Evolutionary conservation across 305 asterid genomes (phyloP).

Genomic region (Fraxinus latifolia): DNA sequence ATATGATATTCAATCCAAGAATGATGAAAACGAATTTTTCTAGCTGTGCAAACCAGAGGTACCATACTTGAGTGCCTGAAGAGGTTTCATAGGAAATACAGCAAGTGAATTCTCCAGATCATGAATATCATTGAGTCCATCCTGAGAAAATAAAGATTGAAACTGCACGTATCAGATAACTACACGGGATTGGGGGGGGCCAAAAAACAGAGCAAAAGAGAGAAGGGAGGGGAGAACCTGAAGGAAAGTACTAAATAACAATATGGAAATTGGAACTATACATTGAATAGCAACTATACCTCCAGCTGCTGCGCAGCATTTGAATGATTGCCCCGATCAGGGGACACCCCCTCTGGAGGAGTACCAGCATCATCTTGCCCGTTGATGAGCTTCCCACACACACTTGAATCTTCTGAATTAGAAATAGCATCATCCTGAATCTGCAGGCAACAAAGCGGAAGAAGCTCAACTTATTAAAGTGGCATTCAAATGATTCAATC

Average conservation of each 20-base stretch:
- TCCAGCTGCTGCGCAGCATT: constrained; percentile 41
- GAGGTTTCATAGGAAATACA: constrained; percentile 86
- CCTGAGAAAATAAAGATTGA: constrained; percentile 38
- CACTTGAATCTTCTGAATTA: constrained; percentile 49
- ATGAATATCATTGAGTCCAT: constrained; percentile 52
- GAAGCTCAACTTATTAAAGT: constrained; percentile 13
- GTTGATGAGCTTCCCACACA: constrained; percentile 37
- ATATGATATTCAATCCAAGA: background rate
- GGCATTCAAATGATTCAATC: background rate
- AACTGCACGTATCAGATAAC: constrained; percentile 17
- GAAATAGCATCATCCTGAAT: constrained; percentile 67
- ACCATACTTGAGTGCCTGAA: constrained; percentile 82
- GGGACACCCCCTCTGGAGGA: constrained; percentile 36
- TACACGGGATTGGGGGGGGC: background rate
- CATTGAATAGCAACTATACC: constrained; percentile 35
- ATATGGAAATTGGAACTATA: background rate
- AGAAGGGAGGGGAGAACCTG: background rate
- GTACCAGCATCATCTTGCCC: constrained; percentile 43
- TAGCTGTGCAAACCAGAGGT: background rate
- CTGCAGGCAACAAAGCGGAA: constrained; percentile 41
- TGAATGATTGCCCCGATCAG: constrained; percentile 38
- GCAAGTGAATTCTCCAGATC: constrained; percentile 71
- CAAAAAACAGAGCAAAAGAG: constrained; percentile 17
- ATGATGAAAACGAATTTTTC: background rate
- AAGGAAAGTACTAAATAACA: background rate